Percentiles rank a stretch among this genome's conserved stretches.
Evolutionary conservation across 768 basidiomycete genomes (phyloP).

Genomic region (Tubosaeta sp.): DNA sequence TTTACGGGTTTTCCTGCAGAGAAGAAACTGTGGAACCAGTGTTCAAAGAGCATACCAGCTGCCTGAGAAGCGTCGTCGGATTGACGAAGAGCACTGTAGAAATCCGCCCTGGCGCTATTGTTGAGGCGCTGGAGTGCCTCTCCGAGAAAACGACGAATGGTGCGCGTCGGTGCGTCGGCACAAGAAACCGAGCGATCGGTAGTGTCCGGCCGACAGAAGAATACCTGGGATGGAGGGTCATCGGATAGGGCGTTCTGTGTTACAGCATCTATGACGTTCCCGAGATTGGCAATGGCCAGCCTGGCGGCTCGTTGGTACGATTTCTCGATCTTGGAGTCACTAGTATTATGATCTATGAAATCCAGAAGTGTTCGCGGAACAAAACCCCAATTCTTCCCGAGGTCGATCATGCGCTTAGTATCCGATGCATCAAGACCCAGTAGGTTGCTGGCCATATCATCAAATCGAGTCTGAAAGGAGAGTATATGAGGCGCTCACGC

Average conservation of each 20-base stretch:
- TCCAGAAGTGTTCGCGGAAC: no score
- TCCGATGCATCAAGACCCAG: background rate
- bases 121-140: background rate
- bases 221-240: background rate
- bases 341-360: no score
- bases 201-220: background rate
- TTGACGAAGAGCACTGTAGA: background rate
- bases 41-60: no score
- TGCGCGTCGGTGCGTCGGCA: no score
- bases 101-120: background rate
- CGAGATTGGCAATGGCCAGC: no score
- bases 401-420: background rate
- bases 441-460: background rate
- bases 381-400: background rate
- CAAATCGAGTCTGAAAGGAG: background rate
- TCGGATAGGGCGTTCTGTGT: background rate
- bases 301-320: background rate
- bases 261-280: background rate
- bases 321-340: background rate
- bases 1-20: no score
- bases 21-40: no score
- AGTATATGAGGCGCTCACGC: background rate
- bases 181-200: no score
- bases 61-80: no score
- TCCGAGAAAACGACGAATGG: background rate